A percentile compares a stretch with the other conserved stretches of the same genome.
Evolutionary conservation across 2,329 filamentous ascomycete genomes (phyloP).

Genomic region (Trichoderma atrobrunneum): DNA sequence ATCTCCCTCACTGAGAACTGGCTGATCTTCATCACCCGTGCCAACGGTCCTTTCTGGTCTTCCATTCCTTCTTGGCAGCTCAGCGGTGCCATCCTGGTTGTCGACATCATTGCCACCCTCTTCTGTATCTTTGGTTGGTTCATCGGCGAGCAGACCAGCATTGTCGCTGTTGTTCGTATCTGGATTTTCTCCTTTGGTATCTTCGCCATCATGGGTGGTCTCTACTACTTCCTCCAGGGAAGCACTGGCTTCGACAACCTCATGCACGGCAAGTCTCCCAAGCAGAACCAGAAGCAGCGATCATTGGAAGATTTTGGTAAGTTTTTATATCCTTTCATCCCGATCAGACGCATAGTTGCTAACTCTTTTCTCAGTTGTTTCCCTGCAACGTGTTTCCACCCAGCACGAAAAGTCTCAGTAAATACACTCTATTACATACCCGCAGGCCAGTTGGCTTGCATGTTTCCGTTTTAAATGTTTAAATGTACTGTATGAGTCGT

Average conservation of each 20-base stretch:
- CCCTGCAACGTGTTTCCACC: slow-evolving; percentile 83
- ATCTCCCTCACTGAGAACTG: slow-evolving; percentile 92
- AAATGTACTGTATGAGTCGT: slow-evolving; percentile 40
- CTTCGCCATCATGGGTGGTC: slow-evolving; percentile 76
- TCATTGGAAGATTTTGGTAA: slow-evolving; percentile 87
- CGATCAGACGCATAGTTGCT: slow-evolving; percentile 36
- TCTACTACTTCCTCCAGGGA: slow-evolving; percentile 75
- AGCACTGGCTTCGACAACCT: slow-evolving; percentile 83
- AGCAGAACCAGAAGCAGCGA: slow-evolving; percentile 78
- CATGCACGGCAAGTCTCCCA: slow-evolving; percentile 85
- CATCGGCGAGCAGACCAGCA: slow-evolving; percentile 63
- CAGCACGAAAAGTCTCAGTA: slow-evolving; percentile 88
- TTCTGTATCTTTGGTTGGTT: slow-evolving; percentile 88
- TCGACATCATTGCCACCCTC: slow-evolving; percentile 80
- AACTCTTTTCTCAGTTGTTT: slow-evolving; percentile 67
- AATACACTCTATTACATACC: slow-evolving; percentile 39
- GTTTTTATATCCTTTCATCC: slow-evolving; percentile 35
- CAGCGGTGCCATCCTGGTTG: slow-evolving; percentile 70
- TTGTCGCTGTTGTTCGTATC: slow-evolving; percentile 81
- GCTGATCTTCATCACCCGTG: slow-evolving; percentile 94
- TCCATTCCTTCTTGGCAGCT: slow-evolving; percentile 86
- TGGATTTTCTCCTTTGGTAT: slow-evolving; percentile 91
- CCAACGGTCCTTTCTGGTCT: slow-evolving; percentile 89
- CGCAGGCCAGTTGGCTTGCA: slow-evolving; percentile 35
- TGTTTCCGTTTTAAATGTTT: slow-evolving; percentile 40